Percentiles rank a stretch among this genome's conserved stretches.
phyloP scores from a whole-genome alignment of 495 filamentous ascomycete genomes.

The Choiromyces venosus region DNA sequence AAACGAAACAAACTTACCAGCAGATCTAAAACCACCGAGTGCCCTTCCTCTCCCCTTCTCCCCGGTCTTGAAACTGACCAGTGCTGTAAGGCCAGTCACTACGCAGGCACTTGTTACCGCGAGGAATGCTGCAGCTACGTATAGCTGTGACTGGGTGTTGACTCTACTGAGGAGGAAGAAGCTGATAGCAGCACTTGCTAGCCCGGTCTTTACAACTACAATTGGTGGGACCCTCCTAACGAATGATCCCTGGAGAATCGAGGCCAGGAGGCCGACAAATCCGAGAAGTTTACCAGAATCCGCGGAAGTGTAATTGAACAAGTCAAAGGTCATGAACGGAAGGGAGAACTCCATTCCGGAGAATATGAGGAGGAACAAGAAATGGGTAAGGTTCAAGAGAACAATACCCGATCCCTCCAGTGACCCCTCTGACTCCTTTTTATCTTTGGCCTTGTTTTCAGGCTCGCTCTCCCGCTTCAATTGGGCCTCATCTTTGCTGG shows the following conservation, averaged over 20 bases:
- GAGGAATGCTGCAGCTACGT: constrained; percentile 71
- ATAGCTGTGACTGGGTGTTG: constrained; percentile 60
- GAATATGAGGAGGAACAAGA: constrained; percentile 92
- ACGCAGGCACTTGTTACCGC: constrained; percentile 89
- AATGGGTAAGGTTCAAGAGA: constrained; percentile 79
- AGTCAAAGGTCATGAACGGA: constrained; percentile 92
- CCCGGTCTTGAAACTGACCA: constrained; percentile 80
- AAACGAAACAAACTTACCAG: constrained; percentile 48
- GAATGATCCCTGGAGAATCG: constrained; percentile 77
- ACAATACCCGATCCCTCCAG: constrained; percentile 17
- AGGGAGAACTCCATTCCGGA: constrained; percentile 95
- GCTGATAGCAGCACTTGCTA: constrained; percentile 66
- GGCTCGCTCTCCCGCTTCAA: constrained; percentile 40
- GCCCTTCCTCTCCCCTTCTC: constrained; percentile 78
- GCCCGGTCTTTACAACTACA: constrained; percentile 68
- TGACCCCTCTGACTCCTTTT: constrained; percentile 21
- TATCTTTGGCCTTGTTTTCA: constrained; percentile 38
- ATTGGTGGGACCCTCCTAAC: constrained; percentile 76
- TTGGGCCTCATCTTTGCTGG: not conserved
- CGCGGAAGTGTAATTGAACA: constrained; percentile 72
- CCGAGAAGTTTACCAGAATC: constrained; percentile 84
- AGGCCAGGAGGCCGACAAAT: constrained; percentile 87
- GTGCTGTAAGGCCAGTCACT: constrained; percentile 84
- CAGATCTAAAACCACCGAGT: constrained; percentile 76
- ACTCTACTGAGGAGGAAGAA: constrained; percentile 76